phyloP scores from a whole-genome alignment of 164 flowering plant species.

The Buxus sempervirens region DNA sequence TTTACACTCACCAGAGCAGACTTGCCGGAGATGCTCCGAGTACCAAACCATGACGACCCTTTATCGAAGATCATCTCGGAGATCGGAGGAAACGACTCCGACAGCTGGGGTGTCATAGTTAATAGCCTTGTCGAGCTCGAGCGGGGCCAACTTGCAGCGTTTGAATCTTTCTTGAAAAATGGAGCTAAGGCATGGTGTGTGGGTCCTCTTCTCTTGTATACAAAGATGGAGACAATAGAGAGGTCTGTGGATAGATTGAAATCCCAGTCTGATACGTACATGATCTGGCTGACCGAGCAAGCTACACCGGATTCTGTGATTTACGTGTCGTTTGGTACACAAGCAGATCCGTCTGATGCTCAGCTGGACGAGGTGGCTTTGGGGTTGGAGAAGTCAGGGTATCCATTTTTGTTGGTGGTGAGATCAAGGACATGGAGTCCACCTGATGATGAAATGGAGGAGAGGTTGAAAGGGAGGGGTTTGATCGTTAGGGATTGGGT shows the following conservation, averaged over 20 bases:
- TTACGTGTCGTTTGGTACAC: slow-evolving; percentile 30
- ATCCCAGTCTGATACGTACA: too few relatives aligned
- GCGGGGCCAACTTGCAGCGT: slow-evolving; percentile 8
- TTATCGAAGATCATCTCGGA: slow-evolving; percentile 2
- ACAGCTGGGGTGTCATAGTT: slow-evolving; percentile 26
- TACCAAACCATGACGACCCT: slow-evolving; percentile 1
- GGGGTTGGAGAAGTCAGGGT: slow-evolving; percentile 24
- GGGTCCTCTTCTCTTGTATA: slow-evolving; percentile 22
- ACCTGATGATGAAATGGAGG: slow-evolving; percentile 21
- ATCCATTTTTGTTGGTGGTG: slow-evolving; percentile 21
- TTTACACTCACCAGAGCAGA: slow-evolving; percentile 14
- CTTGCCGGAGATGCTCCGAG: slow-evolving; percentile 5
- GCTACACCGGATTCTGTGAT: slow-evolving; percentile 9
- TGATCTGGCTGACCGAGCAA: slow-evolving; percentile 20
- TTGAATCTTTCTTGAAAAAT: slow-evolving; percentile 17
- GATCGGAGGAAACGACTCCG: slow-evolving; percentile 1
- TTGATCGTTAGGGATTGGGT: slow-evolving; percentile 32
- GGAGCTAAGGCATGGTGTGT: slow-evolving; percentile 30
- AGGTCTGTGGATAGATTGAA: too few relatives aligned
- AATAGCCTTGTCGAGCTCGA: slow-evolving; percentile 37
- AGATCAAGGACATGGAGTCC: slow-evolving; percentile 19
- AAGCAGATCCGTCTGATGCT: slow-evolving; percentile 10
- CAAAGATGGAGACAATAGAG: not conserved
- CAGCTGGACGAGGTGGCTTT: slow-evolving; percentile 26
- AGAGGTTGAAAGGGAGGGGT: slow-evolving; percentile 23